phyloP scores from a whole-genome alignment of 805 yeast genomes.

The Ogataea naganishii region DNA sequence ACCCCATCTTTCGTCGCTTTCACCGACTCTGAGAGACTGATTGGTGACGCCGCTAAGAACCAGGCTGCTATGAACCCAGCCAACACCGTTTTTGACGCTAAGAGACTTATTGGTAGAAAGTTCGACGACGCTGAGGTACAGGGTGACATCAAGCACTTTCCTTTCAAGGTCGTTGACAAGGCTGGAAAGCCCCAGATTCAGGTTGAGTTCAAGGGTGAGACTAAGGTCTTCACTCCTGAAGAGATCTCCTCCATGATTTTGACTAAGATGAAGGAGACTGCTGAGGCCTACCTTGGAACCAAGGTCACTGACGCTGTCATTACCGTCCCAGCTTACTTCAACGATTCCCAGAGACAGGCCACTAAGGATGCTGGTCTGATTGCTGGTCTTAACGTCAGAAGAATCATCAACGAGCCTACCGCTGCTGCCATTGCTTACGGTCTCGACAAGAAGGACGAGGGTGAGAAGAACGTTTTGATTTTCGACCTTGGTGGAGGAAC shows the following conservation, averaged over 20 bases:
- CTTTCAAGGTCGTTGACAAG: slow-evolving; percentile 69
- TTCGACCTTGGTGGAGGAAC: slow-evolving; percentile 98
- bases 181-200: slow-evolving; percentile 76
- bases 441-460: slow-evolving; percentile 66
- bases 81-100: slow-evolving; percentile 85
- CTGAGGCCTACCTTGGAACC: slow-evolving; percentile 83
- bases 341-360: slow-evolving; percentile 97
- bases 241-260: slow-evolving; percentile 92
- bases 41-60: slow-evolving; percentile 96
- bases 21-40: slow-evolving; percentile 85
- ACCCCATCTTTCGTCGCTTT: slow-evolving; percentile 96
- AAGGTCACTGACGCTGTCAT: slow-evolving; percentile 86
- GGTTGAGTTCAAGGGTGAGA: slow-evolving; percentile 80
- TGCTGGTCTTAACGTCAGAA: slow-evolving; percentile 90
- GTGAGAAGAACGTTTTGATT: slow-evolving; percentile 81
- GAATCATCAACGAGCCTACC: slow-evolving; percentile 95
- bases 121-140: slow-evolving; percentile 78
- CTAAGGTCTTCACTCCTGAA: slow-evolving; percentile 85
- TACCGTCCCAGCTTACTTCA: slow-evolving; percentile 95
- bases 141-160: slow-evolving; percentile 74
- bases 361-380: slow-evolving; percentile 96
- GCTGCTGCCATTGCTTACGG: slow-evolving; percentile 98
- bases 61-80: slow-evolving; percentile 91
- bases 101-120: slow-evolving; percentile 90
- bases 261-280: slow-evolving; percentile 79